Evolutionary conservation across 306 rosid genomes (phyloP).

Genomic region (Mimosa bimucronata): DNA sequence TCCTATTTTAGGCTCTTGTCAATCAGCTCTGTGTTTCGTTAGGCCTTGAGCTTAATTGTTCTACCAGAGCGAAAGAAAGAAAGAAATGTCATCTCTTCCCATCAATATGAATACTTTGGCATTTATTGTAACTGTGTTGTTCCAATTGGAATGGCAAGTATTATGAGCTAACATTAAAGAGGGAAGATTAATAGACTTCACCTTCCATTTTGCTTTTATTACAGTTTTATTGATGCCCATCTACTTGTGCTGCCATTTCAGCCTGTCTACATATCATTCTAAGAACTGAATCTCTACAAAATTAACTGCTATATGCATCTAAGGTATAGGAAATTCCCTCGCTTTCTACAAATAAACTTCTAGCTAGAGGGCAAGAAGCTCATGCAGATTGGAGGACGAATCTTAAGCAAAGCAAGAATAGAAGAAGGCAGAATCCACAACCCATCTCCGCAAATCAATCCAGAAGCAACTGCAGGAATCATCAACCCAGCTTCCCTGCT

Average conservation of each 20-base stretch:
- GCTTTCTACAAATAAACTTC: background rate
- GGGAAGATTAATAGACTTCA: background rate
- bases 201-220: background rate
- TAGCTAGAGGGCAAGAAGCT: constrained; percentile 52
- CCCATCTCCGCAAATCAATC: constrained; percentile 93
- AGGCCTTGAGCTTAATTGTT: background rate
- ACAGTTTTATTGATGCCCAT: background rate
- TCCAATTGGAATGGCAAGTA: background rate
- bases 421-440: constrained; percentile 88
- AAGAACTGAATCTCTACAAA: background rate
- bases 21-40: too few species aligned
- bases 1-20: too few species aligned
- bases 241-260: background rate
- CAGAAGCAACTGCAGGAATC: constrained; percentile 91
- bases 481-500: constrained; percentile 53
- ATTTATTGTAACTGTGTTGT: too few species aligned
- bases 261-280: background rate
- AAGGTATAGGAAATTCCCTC: background rate
- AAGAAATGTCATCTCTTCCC: too few species aligned
- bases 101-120: too few species aligned
- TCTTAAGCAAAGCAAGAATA: constrained; percentile 70
- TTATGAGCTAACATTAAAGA: too few species aligned
- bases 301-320: background rate
- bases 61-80: background rate
- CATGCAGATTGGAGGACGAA: constrained; percentile 86